phyloP scores from a whole-genome alignment of 768 basidiomycete species.

The Scleroderma bovista region DNA sequence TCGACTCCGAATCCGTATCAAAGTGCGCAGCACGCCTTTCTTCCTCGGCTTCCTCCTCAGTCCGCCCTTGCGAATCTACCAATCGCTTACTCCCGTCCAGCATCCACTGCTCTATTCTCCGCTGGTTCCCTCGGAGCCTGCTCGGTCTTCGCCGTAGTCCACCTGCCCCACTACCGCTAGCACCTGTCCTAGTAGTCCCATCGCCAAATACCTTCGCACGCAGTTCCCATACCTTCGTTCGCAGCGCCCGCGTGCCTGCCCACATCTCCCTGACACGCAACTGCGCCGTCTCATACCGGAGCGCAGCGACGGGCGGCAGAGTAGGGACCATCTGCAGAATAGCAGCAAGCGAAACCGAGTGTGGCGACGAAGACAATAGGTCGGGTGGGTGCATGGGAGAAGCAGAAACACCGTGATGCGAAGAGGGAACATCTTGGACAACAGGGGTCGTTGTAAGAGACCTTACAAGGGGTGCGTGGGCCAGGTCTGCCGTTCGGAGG shows the following conservation, averaged over 20 bases:
- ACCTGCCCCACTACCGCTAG: conserved; percentile 25
- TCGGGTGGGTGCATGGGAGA: conserved; percentile 25
- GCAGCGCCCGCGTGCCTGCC: conserved; percentile 54
- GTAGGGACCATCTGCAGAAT: conserved; percentile 31
- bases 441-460: conserved; percentile 31
- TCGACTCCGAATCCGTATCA: conserved; percentile 24
- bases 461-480: conserved; percentile 43
- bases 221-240: conserved; percentile 58
- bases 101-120: conserved; percentile 68
- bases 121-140: conserved; percentile 31
- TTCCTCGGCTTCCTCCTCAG: conserved; percentile 74
- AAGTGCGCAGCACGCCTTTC: conserved; percentile 38
- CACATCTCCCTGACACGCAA: conserved; percentile 62
- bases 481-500: conserved; percentile 56
- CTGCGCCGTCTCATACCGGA: conserved; percentile 69
- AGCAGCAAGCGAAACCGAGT: conserved; percentile 29
- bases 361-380: background rate
- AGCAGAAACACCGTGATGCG: background rate
- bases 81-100: conserved; percentile 56
- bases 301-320: conserved; percentile 30
- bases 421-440: background rate
- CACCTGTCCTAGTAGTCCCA: conserved; percentile 32
- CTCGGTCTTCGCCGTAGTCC: conserved; percentile 53
- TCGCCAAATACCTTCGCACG: conserved; percentile 65
- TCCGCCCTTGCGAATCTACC: conserved; percentile 65